A percentile compares a stretch with the other conserved stretches of the same genome.
These are phyloP conservation scores for Macrotyloma uniflorum DNA, from an alignment of 306 rosid species.

Conservation along the genomic window DNA sequence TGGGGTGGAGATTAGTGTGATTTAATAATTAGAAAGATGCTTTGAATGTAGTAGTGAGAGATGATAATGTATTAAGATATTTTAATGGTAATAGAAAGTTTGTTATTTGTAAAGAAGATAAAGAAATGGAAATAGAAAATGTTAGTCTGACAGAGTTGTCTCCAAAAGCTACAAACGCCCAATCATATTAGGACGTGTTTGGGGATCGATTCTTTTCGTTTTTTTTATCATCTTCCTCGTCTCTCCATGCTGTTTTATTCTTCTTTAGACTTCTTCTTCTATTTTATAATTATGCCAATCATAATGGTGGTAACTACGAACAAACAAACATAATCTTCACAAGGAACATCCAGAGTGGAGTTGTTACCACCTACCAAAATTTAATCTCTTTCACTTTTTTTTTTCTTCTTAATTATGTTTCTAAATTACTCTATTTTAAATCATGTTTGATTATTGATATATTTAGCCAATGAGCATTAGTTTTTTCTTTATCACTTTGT, in stretches of 20 bases:
- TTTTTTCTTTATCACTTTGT: no score
- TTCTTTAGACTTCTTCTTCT: constrained; percentile 34
- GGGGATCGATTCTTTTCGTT: constrained; percentile 47
- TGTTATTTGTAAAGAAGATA: constrained; percentile 17
- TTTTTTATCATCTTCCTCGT: constrained; percentile 40
- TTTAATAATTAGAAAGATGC: constrained; percentile 71
- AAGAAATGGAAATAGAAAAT: constrained; percentile 36
- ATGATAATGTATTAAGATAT: constrained; percentile 39
- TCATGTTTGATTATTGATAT: no score
- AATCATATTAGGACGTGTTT: constrained; percentile 69
- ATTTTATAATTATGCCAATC: constrained; percentile 32
- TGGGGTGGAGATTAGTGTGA: constrained; percentile 54
- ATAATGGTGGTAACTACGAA: constrained; percentile 36
- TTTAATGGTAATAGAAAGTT: constrained; percentile 7
- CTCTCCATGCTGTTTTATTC: constrained; percentile 53
- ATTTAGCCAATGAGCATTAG: no score
- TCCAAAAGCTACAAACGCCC: constrained; percentile 48
- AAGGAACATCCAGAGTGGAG: constrained; percentile 44
- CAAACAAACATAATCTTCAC: constrained; percentile 34
- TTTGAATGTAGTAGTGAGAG: constrained; percentile 65
- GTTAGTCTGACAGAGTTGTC: constrained; percentile 73
- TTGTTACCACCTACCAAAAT: constrained; percentile 27
- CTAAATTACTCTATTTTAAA: no score
- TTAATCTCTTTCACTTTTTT: constrained; percentile 1
- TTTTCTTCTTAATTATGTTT: background rate